A percentile compares a stretch with the other conserved stretches of the same genome.
phyloP scores from a whole-genome alignment of 495 filamentous ascomycete genomes.

The Clohesyomyces aquaticus region DNA sequence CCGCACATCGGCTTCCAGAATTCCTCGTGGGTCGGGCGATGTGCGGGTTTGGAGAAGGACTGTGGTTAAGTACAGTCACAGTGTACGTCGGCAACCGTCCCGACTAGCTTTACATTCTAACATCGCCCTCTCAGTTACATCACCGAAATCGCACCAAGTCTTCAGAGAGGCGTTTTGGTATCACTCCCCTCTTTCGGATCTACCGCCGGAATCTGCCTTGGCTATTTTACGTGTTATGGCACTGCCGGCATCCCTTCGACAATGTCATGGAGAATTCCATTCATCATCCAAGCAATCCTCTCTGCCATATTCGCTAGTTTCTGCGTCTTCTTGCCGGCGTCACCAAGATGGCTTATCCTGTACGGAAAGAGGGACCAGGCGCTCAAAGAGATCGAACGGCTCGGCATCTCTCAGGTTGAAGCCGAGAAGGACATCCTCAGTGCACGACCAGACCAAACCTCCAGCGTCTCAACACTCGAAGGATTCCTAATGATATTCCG shows the following conservation, averaged over 20 bases:
- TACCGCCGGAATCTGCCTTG: constrained; percentile 19
- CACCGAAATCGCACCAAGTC: constrained; percentile 39
- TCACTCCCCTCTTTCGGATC: constrained; percentile 36
- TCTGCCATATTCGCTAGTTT: constrained; percentile 13
- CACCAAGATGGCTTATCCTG: constrained; percentile 57
- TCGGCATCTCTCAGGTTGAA: constrained; percentile 41
- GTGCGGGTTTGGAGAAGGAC: constrained; percentile 34
- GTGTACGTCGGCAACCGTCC: constrained; percentile 23
- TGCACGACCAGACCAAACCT: background rate
- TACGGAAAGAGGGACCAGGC: constrained; percentile 50
- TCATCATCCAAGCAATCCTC: constrained; percentile 31
- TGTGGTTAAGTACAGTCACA: constrained; percentile 32
- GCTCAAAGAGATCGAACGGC: constrained; percentile 32
- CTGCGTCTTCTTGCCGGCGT: constrained; percentile 47
- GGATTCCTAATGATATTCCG: constrained; percentile 33
- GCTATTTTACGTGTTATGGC: constrained; percentile 45
- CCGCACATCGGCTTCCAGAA: constrained; percentile 15
- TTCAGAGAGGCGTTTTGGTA: constrained; percentile 29
- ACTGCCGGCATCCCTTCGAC: constrained; percentile 25
- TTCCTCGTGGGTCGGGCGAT: constrained; percentile 37
- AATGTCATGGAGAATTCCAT: constrained; percentile 41
- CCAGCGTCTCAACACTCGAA: constrained; percentile 29
- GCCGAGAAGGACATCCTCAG: constrained; percentile 43
- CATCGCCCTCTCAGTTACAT: constrained; percentile 18
- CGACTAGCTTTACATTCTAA: background rate